A percentile compares a stretch with the other conserved stretches of the same genome.
Evolutionary conservation across 495 filamentous ascomycete species (phyloP).

Genomic region (Friedmanniomyces simplex): DNA sequence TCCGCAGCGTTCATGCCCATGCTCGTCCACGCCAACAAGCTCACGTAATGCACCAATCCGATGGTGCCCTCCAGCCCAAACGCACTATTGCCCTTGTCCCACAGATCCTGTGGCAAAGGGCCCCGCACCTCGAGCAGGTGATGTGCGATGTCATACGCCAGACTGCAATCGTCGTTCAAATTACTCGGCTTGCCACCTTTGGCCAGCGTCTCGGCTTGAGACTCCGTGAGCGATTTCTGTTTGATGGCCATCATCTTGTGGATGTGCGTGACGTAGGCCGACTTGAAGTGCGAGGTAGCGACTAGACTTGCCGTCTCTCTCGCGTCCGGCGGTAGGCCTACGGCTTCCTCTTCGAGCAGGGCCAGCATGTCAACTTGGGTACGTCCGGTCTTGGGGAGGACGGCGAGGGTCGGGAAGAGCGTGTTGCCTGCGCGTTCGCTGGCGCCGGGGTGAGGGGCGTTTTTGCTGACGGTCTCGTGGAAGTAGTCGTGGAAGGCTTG

Average conservation of each 20-base stretch:
- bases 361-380: neutral
- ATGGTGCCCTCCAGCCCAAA: conserved; percentile 10
- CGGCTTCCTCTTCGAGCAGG: neutral
- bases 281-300: neutral
- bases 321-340: neutral
- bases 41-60: neutral
- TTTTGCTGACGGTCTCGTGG: neutral
- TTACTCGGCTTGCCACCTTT: conserved; percentile 6
- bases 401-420: conserved; percentile 1
- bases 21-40: conserved; percentile 2
- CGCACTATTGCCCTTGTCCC: neutral
- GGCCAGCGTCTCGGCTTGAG: neutral
- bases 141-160: conserved; percentile 10
- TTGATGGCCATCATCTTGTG: neutral
- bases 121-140: conserved; percentile 5
- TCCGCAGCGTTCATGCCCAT: conserved; percentile 3
- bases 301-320: neutral
- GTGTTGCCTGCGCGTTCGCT: conserved; percentile 1
- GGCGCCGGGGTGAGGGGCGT: conserved; percentile 1
- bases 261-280: neutral
- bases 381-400: neutral
- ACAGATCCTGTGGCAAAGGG: conserved; percentile 6
- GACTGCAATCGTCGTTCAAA: conserved; percentile 4
- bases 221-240: neutral
- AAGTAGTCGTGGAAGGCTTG: conserved; percentile 5